Evolutionary conservation across 257 asterid species (phyloP).

Genomic region (Scutellaria minor): DNA sequence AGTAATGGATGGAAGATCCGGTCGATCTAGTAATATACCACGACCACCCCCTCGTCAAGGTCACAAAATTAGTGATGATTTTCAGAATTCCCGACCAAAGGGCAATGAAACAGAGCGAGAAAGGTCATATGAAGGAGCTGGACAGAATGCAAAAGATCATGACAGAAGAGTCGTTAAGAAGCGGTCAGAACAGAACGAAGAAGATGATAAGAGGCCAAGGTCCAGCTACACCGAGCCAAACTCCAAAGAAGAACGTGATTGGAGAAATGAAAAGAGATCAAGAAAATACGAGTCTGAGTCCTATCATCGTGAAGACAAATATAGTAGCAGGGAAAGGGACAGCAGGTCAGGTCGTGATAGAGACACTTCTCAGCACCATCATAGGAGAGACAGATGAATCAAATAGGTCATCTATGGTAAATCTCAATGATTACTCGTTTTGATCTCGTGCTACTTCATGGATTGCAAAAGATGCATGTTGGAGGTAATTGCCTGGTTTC

Average conservation of each 20-base stretch:
- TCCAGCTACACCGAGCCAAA: slow-evolving; percentile 38
- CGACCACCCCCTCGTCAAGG: slow-evolving; percentile 40
- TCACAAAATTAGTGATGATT: slow-evolving; percentile 38
- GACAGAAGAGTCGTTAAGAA: neutral
- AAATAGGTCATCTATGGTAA: neutral
- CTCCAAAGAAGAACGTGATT: slow-evolving; percentile 48
- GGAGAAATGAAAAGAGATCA: slow-evolving; percentile 50
- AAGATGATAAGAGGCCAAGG: slow-evolving; percentile 46
- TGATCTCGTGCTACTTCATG: neutral
- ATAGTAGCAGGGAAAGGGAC: slow-evolving; percentile 47
- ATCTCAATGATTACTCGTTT: neutral
- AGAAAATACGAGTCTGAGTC: slow-evolving; percentile 52
- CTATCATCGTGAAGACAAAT: slow-evolving; percentile 44
- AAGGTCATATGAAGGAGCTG: slow-evolving; percentile 34
- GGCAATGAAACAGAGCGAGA: slow-evolving; percentile 27
- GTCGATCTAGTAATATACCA: slow-evolving; percentile 36
- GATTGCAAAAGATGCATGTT: neutral
- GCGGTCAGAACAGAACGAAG: slow-evolving; percentile 27
- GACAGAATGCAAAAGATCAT: slow-evolving; percentile 35
- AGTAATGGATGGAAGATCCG: slow-evolving; percentile 44
- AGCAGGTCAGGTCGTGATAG: slow-evolving; percentile 41
- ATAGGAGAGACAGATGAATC: slow-evolving; percentile 38
- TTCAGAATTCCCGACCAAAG: slow-evolving; percentile 37
- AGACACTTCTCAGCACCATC: slow-evolving; percentile 33
- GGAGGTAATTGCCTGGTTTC: too few relatives aligned